Evolutionary conservation across 1,139 yeast species (phyloP), one percentile per base, ranked within the genome.

Genomic region (Debaryomyces udenii): DNA sequence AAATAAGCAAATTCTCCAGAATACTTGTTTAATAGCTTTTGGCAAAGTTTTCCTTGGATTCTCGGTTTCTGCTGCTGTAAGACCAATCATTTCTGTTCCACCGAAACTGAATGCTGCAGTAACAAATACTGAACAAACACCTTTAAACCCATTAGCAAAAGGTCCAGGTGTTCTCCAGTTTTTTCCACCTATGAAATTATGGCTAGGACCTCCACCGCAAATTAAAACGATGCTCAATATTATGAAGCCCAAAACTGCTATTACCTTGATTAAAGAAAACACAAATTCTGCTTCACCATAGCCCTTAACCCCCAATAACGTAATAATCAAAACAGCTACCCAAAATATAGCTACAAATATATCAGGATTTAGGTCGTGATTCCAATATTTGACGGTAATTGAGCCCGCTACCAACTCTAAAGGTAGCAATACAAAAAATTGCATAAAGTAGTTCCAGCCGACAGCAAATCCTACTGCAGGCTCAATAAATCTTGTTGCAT

Each of bases 211-310:
- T 33, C 76, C 76, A 28, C 76, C 76, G 36, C 67, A 62, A 22
- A 70, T 68, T 37, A 70, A 62, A 3, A 71, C 74, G 23, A 70
- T 57, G 43, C 74, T 64, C 44, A 70, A 61, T 34, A 71, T 67
- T 32, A 68, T 68, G 48, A 71, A 70, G 16, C 74, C 74, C 27
- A 65, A 46, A 5, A 71, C 70, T 1, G 76, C 66, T 15, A 64
- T 49, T 3, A 71, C 72, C 51, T 70, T 71, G 40, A 69, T 53
- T 22, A 61, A 42, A 17, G 69, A 66, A 40, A 70, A 69, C 3
- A 66, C 47, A 44, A 69, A 70, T 47, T 70, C 76, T 6, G 73
- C 70, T 54, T 71, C 77, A 33, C 77, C 77, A 48, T 70, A 71
- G 5, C 73, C 72, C 46, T 62, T 60, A 6, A 68, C 75, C 4